A percentile compares a stretch with the other conserved stretches of the same genome.
Evolutionary conservation across 345 rosid species (phyloP).

Genomic region (Linum trigynum): DNA sequence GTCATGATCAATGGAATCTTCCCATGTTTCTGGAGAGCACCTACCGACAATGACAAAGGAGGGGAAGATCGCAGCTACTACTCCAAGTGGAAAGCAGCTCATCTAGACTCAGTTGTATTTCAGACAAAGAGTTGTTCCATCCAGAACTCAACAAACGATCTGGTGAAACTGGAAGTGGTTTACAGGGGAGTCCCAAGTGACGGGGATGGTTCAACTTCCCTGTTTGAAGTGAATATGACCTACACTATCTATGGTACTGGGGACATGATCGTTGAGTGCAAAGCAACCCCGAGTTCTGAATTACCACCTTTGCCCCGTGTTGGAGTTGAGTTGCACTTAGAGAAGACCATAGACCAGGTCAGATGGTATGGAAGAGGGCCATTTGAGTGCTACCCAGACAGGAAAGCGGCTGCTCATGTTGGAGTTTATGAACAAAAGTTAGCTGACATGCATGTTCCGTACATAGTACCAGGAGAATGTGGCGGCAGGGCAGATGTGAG

Average conservation of each 20-base stretch:
- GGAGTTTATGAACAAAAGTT: constrained; percentile 54
- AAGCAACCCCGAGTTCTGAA: constrained; percentile 46
- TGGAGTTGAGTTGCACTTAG: constrained; percentile 71
- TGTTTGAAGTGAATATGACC: constrained; percentile 46
- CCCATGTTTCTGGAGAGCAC: constrained; percentile 98
- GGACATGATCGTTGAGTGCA: constrained; percentile 58
- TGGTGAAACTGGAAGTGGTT: constrained; percentile 41
- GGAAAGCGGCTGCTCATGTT: constrained; percentile 90
- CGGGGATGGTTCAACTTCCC: constrained; percentile 25
- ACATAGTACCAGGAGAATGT: constrained; percentile 84
- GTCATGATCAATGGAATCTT: constrained; percentile 60
- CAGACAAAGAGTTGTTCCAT: constrained; percentile 56
- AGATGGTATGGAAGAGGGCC: constrained; percentile 95
- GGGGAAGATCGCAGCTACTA: constrained; percentile 64
- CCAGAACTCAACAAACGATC: constrained; percentile 27
- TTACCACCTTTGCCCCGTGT: constrained; percentile 93
- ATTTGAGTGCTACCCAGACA: constrained; percentile 92
- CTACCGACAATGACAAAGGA: constrained; percentile 93
- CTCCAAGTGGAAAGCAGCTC: constrained; percentile 79
- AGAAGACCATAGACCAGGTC: constrained; percentile 54
- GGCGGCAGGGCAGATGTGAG: constrained; percentile 91
- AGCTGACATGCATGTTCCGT: constrained; percentile 83
- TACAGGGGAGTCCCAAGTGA: constrained; percentile 34
- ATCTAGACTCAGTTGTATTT: constrained; percentile 40
- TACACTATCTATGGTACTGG: constrained; percentile 67